Percentiles rank a stretch among this genome's conserved stretches.
These are phyloP conservation scores for Coemansia sp. DNA, from an alignment of 192 early-diverging fungal species.

Conservation along the genomic window DNA sequence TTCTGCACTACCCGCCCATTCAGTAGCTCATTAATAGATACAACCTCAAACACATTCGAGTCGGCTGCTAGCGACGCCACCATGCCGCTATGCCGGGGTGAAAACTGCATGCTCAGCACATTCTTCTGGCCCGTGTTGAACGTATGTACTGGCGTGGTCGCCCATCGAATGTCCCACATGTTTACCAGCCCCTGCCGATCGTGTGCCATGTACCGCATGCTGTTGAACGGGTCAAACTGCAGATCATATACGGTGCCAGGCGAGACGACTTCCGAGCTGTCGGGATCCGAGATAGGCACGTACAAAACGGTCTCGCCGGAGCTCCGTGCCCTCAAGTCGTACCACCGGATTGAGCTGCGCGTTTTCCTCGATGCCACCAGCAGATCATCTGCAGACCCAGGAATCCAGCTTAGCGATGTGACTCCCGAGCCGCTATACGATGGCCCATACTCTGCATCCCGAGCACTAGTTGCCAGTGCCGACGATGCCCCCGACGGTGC, in stretches of 20 bases:
- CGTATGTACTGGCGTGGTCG: slow-evolving; percentile 20
- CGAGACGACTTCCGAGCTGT: neutral
- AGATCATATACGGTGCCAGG: slow-evolving; percentile 40
- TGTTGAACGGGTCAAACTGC: slow-evolving; percentile 51
- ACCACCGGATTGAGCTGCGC: slow-evolving; percentile 41
- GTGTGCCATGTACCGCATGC: slow-evolving; percentile 41
- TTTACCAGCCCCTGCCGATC: slow-evolving; percentile 31
- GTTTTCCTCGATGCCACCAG: slow-evolving; percentile 34
- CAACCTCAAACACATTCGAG: slow-evolving; percentile 20
- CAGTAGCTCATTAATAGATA: slow-evolving; percentile 24
- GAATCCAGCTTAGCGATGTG: slow-evolving; percentile 43
- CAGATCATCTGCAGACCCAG: slow-evolving; percentile 31
- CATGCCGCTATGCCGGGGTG: slow-evolving; percentile 29
- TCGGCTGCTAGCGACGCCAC: slow-evolving; percentile 27
- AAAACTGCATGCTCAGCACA: slow-evolving; percentile 21
- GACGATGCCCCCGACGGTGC: slow-evolving; percentile 17
- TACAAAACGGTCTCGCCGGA: slow-evolving; percentile 29
- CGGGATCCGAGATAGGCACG: slow-evolving; percentile 18
- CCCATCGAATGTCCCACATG: slow-evolving; percentile 53
- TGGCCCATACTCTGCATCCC: slow-evolving; percentile 27
- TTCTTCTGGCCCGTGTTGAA: slow-evolving; percentile 13
- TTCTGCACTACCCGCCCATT: slow-evolving; percentile 5
- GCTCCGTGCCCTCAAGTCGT: slow-evolving; percentile 33
- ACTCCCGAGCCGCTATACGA: slow-evolving; percentile 29
- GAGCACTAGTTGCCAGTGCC: neutral